Evolutionary conservation across 75 land plant genomes (phyloP).

Genomic region (Adiantum capillusveneris): DNA sequence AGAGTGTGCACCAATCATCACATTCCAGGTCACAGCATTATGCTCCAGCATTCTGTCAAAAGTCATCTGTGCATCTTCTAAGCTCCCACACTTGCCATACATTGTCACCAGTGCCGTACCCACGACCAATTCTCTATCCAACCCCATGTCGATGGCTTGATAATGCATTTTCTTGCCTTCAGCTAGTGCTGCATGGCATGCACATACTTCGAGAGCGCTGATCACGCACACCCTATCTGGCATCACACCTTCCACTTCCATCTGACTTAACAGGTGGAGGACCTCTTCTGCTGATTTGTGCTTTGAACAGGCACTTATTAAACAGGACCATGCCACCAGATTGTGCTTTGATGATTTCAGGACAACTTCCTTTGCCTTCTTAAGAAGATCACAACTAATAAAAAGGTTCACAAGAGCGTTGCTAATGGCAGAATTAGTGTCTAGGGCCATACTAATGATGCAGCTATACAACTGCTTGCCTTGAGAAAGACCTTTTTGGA

Average conservation of each 20-base stretch:
- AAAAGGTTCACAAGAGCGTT: constrained; percentile 46
- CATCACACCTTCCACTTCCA: constrained; percentile 23
- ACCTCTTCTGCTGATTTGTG: constrained; percentile 31
- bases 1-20: constrained; percentile 13
- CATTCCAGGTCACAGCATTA: constrained; percentile 19
- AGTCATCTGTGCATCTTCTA: constrained; percentile 24
- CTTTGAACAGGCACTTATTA: constrained; percentile 36
- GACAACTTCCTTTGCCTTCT: constrained; percentile 33
- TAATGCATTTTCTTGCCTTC: constrained; percentile 37
- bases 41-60: constrained; percentile 20
- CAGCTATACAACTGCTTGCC: constrained; percentile 29
- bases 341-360: constrained; percentile 19
- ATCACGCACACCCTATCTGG: constrained; percentile 39
- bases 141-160: constrained; percentile 18
- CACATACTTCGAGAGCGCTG: constrained; percentile 36
- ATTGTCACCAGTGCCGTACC: constrained; percentile 38
- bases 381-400: constrained; percentile 43
- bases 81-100: constrained; percentile 43
- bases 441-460: constrained; percentile 28
- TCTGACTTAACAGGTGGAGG: constrained; percentile 24
- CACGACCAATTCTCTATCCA: constrained; percentile 22
- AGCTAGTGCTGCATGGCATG: constrained; percentile 5
- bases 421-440: constrained; percentile 10
- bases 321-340: constrained; percentile 40
- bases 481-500: constrained; percentile 22